Evolutionary conservation across 768 basidiomycete species (phyloP).

Genomic region (Termitomyces sp.): DNA sequence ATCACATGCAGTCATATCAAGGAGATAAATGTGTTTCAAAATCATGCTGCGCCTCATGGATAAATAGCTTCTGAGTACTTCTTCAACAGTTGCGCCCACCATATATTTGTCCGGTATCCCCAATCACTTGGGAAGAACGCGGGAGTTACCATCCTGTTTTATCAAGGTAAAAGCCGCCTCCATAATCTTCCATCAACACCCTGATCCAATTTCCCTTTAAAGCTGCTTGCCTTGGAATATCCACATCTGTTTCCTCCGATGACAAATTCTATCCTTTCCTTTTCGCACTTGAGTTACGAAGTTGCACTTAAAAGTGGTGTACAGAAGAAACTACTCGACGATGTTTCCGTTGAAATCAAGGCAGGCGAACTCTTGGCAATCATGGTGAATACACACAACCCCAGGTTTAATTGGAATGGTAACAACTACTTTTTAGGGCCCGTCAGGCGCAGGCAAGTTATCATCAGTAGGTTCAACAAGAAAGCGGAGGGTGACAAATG

Average conservation of each 20-base stretch:
- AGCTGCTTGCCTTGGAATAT: background rate
- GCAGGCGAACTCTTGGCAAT: no score
- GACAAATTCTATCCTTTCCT: constrained; percentile 26
- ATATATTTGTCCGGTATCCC: no score
- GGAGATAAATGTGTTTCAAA: no score
- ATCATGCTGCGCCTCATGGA: no score
- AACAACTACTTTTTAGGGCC: constrained; percentile 26
- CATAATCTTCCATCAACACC: background rate
- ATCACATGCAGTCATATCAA: no score
- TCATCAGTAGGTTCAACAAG: background rate
- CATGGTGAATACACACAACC: no score
- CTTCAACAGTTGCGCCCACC: no score
- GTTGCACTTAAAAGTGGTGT: constrained; percentile 20
- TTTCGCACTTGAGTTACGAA: constrained; percentile 30
- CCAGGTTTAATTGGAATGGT: background rate
- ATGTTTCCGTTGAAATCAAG: no score
- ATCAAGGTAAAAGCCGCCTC: no score
- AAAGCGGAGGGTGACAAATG: constrained; percentile 16
- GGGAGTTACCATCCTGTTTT: no score
- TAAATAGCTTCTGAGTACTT: no score
- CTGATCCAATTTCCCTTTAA: background rate
- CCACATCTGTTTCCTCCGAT: background rate
- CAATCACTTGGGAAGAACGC: no score
- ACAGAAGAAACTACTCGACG: constrained; percentile 23
- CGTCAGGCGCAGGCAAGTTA: constrained; percentile 39